Base-by-base conservation (phyloP, 805 yeast species). In the Candida koratica region DNA sequence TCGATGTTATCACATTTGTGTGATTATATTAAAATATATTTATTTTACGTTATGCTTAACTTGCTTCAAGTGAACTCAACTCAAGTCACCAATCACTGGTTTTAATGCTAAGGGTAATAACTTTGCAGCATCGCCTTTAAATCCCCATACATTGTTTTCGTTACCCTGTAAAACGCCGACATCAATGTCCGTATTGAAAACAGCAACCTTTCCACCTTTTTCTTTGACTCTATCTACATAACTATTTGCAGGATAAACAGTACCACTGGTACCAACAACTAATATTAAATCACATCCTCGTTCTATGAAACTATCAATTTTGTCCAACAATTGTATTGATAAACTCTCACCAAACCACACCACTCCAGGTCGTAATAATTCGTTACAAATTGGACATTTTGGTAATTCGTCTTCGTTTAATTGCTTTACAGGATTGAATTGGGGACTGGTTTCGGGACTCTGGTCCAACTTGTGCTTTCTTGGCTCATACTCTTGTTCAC, bases 281-380 rank as follows among this genome's bases (percentile, higher is more conserved):
- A 87, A 61, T 3, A 86, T 78, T 49, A 88, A 59, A 49, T 87
- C 96, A 15, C 84, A 80, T 1, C 52, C 63, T 8, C 63, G 50
- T 45, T 75, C 71, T 5, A 86, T 68, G 47, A 84, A 87, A 28
- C 73, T 76, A 58, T 87, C 96, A 4, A 85, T 86, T 28, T 61
- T 61, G 42, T 78, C 80, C 39, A 88, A 72, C 9, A 69, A 71
- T 32, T 60, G 60, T 37, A 84, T 56, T 0, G 95, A 86, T 29
- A 88, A 61, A 11, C 87, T 71, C 57, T 88, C 97, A n/a, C 96
- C 96, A 59, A 83, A 86, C 96, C 96, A 88, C 5, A 87, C 89
- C 3, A 88, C 94, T 0, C 93, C 95, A 0, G 97, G 97, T 15
- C 96, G 66, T 39, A 88, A 59, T 9, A 83, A 53, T 4, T 67